Evolutionary conservation across 257 asterid genomes (phyloP).

Genomic region (Apocynum venetum): DNA sequence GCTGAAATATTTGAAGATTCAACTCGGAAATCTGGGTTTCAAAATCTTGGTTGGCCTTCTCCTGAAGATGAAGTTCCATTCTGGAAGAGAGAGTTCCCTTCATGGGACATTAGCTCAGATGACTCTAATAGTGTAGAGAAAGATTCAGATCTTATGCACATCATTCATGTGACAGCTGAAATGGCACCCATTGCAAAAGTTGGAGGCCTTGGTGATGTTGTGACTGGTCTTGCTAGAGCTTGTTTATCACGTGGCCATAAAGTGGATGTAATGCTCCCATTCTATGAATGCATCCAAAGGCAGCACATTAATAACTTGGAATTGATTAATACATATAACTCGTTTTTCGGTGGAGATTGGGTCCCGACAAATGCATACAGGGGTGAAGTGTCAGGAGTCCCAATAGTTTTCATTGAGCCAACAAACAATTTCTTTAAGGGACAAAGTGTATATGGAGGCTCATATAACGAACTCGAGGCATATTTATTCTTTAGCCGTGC

Average conservation of each 20-base stretch:
- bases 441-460: slow-evolving; percentile 72
- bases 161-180: slow-evolving; percentile 79
- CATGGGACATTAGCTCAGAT: slow-evolving; percentile 43
- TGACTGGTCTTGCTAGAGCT: slow-evolving; percentile 80
- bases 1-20: slow-evolving; percentile 29
- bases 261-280: slow-evolving; percentile 74
- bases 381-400: slow-evolving; percentile 61
- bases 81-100: slow-evolving; percentile 68
- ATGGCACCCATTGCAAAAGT: slow-evolving; percentile 90
- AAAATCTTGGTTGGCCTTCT: slow-evolving; percentile 64
- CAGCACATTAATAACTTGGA: slow-evolving; percentile 41
- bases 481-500: slow-evolving; percentile 87
- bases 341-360: slow-evolving; percentile 70
- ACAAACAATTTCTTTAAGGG: slow-evolving; percentile 78
- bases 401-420: slow-evolving; percentile 63
- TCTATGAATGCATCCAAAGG: slow-evolving; percentile 75
- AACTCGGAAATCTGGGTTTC: slow-evolving; percentile 27
- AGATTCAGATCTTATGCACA: slow-evolving; percentile 64
- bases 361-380: slow-evolving; percentile 54
- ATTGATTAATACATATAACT: slow-evolving; percentile 46
- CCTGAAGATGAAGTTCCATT: slow-evolving; percentile 67
- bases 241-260: slow-evolving; percentile 63
- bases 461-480: slow-evolving; percentile 81
- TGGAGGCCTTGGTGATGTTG: slow-evolving; percentile 91
- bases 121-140: slow-evolving; percentile 32